Percentiles rank a stretch among this genome's conserved stretches.
phyloP scores from a whole-genome alignment of 1,139 yeast genomes.

The Zygosaccharomyces pseudobailii region DNA sequence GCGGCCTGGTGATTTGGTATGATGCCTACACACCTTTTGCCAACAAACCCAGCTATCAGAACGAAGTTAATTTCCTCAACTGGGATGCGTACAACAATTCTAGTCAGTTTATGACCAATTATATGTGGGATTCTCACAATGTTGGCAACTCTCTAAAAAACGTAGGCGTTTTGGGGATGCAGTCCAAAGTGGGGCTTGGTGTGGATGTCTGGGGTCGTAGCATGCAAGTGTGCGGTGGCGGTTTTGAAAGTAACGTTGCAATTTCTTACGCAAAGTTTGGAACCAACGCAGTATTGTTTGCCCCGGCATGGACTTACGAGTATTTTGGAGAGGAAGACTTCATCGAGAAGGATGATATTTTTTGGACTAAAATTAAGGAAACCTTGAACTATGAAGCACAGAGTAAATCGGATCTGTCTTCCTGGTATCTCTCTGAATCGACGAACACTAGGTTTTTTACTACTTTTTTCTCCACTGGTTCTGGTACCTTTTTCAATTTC shows the following conservation, averaged over 20 bases:
- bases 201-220: constrained; percentile 43
- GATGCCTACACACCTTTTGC: constrained; percentile 35
- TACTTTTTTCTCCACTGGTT: constrained; percentile 38
- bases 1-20: constrained; percentile 37
- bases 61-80: constrained; percentile 37
- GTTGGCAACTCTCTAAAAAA: constrained; percentile 34
- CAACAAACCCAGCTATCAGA: constrained; percentile 35
- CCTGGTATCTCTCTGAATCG: constrained; percentile 13
- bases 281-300: constrained; percentile 38
- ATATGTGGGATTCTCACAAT: constrained; percentile 38
- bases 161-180: constrained; percentile 36
- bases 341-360: constrained; percentile 33
- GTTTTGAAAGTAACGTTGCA: constrained; percentile 36
- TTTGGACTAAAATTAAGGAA: constrained; percentile 31
- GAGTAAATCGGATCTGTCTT: constrained; percentile 15
- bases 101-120: constrained; percentile 38
- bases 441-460: constrained; percentile 29
- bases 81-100: constrained; percentile 32
- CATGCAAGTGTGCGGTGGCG: constrained; percentile 36
- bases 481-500: constrained; percentile 32
- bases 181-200: constrained; percentile 36
- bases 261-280: constrained; percentile 31
- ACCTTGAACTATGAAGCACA: constrained; percentile 19
- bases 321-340: constrained; percentile 27
- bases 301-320: constrained; percentile 44